Evolutionary conservation across 106 monocot genomes (phyloP).

Genomic region (Apostasia shenzhenica): DNA sequence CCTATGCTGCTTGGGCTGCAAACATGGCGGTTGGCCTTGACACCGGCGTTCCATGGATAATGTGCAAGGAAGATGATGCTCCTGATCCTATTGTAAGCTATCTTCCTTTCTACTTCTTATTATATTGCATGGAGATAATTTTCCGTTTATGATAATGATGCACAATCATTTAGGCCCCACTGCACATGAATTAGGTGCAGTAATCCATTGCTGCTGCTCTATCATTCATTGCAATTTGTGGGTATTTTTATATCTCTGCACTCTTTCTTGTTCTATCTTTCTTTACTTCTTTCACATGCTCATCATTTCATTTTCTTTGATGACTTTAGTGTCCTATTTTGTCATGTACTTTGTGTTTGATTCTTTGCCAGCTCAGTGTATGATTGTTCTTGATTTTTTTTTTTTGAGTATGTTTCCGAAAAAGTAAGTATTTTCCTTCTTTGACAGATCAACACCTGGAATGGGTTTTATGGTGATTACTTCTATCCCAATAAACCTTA

Average conservation of each 20-base stretch:
- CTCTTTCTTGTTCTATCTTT: neutral
- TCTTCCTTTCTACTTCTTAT: slow-evolving; percentile 3
- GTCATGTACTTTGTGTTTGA: neutral
- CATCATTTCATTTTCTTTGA: neutral
- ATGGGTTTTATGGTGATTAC: slow-evolving; percentile 83
- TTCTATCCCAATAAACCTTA: slow-evolving; percentile 74
- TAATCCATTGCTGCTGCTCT: neutral
- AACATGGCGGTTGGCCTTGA: slow-evolving; percentile 71
- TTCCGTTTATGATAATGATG: neutral
- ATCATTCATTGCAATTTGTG: neutral
- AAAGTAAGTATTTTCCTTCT: neutral
- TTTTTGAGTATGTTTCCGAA: neutral
- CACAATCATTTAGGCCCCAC: slow-evolving; percentile 5
- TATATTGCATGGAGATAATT: neutral
- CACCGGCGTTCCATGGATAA: slow-evolving; percentile 91
- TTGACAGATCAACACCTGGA: slow-evolving; percentile 84
- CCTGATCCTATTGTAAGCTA: slow-evolving; percentile 84
- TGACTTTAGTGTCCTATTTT: neutral
- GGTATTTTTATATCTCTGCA: neutral
- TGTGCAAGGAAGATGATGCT: slow-evolving; percentile 97
- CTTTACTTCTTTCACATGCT: neutral
- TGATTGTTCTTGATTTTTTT: neutral
- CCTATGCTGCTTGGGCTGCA: slow-evolving; percentile 75
- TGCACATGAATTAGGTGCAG: slow-evolving; percentile 9
- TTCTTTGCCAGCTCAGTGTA: neutral